A percentile compares a stretch with the other conserved stretches of the same genome.
Evolutionary conservation across 2,329 filamentous ascomycete genomes (phyloP).

Genomic region (Fusarium chuoi): DNA sequence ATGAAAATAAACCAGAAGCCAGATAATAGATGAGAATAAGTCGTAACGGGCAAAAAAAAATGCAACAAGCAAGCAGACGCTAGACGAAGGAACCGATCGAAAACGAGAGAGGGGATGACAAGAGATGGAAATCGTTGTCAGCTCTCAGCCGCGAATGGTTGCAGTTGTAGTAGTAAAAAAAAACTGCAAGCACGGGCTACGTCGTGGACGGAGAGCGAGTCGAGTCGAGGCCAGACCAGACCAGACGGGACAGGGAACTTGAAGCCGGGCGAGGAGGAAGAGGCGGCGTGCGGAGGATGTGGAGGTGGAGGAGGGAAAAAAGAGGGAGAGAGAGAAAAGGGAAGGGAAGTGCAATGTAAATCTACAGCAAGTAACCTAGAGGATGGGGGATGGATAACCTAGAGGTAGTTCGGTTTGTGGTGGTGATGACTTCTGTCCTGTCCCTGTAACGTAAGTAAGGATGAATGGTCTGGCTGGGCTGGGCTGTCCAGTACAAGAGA

Average conservation of each 20-base stretch:
- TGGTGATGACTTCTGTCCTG: slow-evolving; percentile 46
- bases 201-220: slow-evolving; percentile 32
- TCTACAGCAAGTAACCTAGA: slow-evolving; percentile 10
- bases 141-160: slow-evolving; percentile 39
- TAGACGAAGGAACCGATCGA: slow-evolving; percentile 39
- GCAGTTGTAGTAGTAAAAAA: slow-evolving; percentile 24
- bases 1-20: slow-evolving; percentile 33
- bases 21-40: slow-evolving; percentile 34
- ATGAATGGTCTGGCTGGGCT: slow-evolving; percentile 1
- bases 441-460: not conserved
- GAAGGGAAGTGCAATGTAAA: slow-evolving; percentile 8
- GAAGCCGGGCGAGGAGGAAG: slow-evolving; percentile 33
- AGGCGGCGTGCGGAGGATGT: slow-evolving; percentile 30
- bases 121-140: slow-evolving; percentile 33
- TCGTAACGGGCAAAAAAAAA: slow-evolving; percentile 30
- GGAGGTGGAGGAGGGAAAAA: slow-evolving; percentile 27
- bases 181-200: slow-evolving; percentile 30
- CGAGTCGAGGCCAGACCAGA: slow-evolving; percentile 28
- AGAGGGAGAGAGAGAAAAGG: slow-evolving; percentile 19
- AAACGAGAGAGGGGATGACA: slow-evolving; percentile 28
- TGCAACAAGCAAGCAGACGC: slow-evolving; percentile 39
- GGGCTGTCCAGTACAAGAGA: slow-evolving; percentile 28
- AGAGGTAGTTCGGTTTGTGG: slow-evolving; percentile 37
- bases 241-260: slow-evolving; percentile 30
- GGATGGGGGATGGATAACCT: slow-evolving; percentile 25